Evolutionary conservation across 805 yeast species (phyloP).

Genomic region (Saccharomycopsis oosterbeekiorum): DNA sequence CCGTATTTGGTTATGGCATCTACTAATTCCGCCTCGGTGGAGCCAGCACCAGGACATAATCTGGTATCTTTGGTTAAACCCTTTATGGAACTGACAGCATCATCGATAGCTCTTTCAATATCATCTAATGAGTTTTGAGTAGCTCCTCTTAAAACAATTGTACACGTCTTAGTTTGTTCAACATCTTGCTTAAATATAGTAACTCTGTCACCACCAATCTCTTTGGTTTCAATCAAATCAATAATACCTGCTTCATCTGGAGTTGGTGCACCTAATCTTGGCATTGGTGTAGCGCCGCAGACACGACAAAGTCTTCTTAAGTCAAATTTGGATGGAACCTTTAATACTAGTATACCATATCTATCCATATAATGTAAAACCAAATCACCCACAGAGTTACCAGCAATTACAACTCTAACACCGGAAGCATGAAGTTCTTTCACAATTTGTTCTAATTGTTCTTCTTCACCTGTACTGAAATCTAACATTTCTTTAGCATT

Average conservation of each 20-base stretch:
- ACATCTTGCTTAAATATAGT: conserved; percentile 79
- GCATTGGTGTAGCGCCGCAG: conserved; percentile 94
- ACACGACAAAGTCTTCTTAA: conserved; percentile 89
- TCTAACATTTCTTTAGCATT: conserved; percentile 96
- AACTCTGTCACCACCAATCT: conserved; percentile 96
- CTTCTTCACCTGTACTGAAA: conserved; percentile 93
- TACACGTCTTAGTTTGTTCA: conserved; percentile 69
- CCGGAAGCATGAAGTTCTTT: conserved; percentile 79
- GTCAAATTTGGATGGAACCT: conserved; percentile 90
- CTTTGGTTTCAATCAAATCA: conserved; percentile 82
- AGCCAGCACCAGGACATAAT: conserved; percentile 93
- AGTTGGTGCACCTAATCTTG: conserved; percentile 88
- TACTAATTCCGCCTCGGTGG: conserved; percentile 82
- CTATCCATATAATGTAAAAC: conserved; percentile 90
- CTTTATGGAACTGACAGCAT: conserved; percentile 87
- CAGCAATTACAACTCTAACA: conserved; percentile 84
- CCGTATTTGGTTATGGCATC: conserved; percentile 74
- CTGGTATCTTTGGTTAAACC: conserved; percentile 72
- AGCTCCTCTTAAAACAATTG: conserved; percentile 92
- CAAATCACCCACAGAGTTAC: conserved; percentile 85
- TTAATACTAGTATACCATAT: conserved; percentile 72
- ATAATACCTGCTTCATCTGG: conserved; percentile 88
- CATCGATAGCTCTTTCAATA: conserved; percentile 94
- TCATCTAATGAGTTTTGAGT: conserved; percentile 91
- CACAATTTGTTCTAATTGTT: conserved; percentile 77